Evolutionary conservation across 1,284 basidiomycete species (phyloP), one percentile per base, ranked within the genome.

Genomic region (Cystobasidiaceae sp.): DNA sequence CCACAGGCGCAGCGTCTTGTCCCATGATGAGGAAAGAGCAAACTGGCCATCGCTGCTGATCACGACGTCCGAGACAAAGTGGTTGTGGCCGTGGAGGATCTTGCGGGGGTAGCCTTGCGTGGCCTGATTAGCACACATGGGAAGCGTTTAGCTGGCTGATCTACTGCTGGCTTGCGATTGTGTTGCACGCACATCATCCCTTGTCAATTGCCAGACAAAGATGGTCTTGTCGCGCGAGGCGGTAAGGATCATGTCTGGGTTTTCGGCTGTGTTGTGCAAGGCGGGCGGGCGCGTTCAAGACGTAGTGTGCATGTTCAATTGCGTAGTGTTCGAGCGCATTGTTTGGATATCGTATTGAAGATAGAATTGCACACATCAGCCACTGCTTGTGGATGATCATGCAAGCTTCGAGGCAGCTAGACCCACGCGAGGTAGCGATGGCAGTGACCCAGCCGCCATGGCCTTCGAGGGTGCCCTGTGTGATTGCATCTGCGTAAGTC

Each of bases 1-100:
- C 96, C 96, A 98, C 70, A 99, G 87, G 77, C 96, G 90, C 75
- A 99, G 89, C 60, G 96, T 97, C 83, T 98, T 94, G 83, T 99
- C 96, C 96, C 96, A 99, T 57, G 94, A 98, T 55, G 96, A 89
- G 69, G 96, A 98, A 69, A 99, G 89, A 61, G 96, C 96, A 79
- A 98, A 98, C 82, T 98, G 94, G 77, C 94, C 94, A 79, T 98
- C 94, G 71, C 93, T 97, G 69, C 92, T 94, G 79, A 96, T 91
- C 61, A 96, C 93, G 74, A 98, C 90, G 80, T 99, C 96, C 59
- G 96, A 98, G 71, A 99, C 96, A 78, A 99, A 99, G 84, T 97
- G 93, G 83, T 97, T 97, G 85, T 99, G 96, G 72, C 96, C 96
- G 79, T 92, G 89, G 71, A 99, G 87, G 78, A 97, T 91, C 76